phyloP scores from a whole-genome alignment of 1,284 basidiomycete species.

The Cryptococcus sp. region DNA sequence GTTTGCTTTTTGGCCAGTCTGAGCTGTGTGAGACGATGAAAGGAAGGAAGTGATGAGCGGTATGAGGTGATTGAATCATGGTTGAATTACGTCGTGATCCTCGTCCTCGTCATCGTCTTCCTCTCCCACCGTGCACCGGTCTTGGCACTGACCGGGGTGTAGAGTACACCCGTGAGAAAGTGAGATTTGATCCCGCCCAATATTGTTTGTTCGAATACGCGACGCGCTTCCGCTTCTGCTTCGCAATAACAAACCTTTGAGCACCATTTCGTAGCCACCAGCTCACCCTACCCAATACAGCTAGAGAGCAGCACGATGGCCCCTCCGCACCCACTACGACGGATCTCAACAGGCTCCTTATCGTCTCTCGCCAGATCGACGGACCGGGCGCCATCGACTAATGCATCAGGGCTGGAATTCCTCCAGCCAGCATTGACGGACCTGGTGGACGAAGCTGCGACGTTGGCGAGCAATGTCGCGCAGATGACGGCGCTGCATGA shows the following conservation, averaged over 20 bases:
- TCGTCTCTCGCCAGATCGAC: constrained; percentile 76
- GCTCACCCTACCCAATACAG: not conserved
- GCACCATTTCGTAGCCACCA: not conserved
- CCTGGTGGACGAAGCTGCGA: constrained; percentile 81
- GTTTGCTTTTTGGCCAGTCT: no score
- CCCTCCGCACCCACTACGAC: constrained; percentile 65
- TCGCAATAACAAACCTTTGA: not conserved
- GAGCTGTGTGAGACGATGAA: no score
- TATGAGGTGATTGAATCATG: not conserved
- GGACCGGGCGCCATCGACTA: constrained; percentile 59
- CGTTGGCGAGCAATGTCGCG: constrained; percentile 73
- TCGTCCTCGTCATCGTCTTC: not conserved
- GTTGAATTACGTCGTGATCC: not conserved
- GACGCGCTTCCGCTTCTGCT: not conserved
- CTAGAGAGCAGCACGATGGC: not conserved
- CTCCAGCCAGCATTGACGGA: constrained; percentile 80
- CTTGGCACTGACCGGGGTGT: not conserved
- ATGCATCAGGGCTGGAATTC: constrained; percentile 81
- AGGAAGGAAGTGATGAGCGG: not conserved
- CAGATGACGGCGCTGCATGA: constrained; percentile 70
- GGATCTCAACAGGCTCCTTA: constrained; percentile 87
- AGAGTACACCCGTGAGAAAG: not conserved
- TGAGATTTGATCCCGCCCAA: not conserved
- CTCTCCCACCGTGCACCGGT: not conserved
- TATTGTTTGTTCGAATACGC: not conserved